Conservation (phyloP, 2,329 filamentous ascomycete species). For the Trichoderma sp. region DNA sequence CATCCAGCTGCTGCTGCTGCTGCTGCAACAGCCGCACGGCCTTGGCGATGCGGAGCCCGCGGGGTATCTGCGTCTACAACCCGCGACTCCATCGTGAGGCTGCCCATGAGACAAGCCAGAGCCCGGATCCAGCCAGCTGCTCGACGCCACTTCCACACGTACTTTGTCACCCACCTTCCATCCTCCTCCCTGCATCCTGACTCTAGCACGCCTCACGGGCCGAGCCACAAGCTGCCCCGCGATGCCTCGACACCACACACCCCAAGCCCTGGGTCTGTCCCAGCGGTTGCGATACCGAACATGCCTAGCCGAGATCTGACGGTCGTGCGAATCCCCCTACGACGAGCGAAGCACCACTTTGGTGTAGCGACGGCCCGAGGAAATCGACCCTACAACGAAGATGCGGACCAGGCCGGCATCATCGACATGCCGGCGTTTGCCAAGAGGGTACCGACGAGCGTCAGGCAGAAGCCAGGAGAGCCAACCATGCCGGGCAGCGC, state of each 20-base stretch:
- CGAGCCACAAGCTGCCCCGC: conserved; percentile 83
- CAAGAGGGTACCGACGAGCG: conserved; percentile 71
- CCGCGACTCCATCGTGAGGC: conserved; percentile 8
- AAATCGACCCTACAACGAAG: conserved; percentile 86
- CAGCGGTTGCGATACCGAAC: conserved; percentile 61
- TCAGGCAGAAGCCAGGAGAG: conserved; percentile 56
- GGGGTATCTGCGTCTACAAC: background rate
- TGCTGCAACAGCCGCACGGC: conserved; percentile 1
- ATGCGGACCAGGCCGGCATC: conserved; percentile 90
- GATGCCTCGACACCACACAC: conserved; percentile 80
- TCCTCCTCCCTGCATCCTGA: conserved; percentile 93
- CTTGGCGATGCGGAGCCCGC: conserved; percentile 26
- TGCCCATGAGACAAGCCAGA: conserved; percentile 6
- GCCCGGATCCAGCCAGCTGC: conserved; percentile 20
- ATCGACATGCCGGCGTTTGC: conserved; percentile 93
- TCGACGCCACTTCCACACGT: conserved; percentile 77
- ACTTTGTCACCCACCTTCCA: conserved; percentile 95
- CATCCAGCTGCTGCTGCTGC: conserved; percentile 4
- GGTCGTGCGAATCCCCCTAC: conserved; percentile 90
- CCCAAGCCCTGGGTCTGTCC: conserved; percentile 54
- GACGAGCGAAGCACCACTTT: conserved; percentile 94
- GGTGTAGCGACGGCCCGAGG: conserved; percentile 79
- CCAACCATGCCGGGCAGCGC: conserved; percentile 73
- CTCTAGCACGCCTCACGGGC: conserved; percentile 62
- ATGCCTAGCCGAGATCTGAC: conserved; percentile 75